Base-by-base conservation (phyloP, 2,329 filamentous ascomycete genomes). In the Fusarium sarcochroum region DNA sequence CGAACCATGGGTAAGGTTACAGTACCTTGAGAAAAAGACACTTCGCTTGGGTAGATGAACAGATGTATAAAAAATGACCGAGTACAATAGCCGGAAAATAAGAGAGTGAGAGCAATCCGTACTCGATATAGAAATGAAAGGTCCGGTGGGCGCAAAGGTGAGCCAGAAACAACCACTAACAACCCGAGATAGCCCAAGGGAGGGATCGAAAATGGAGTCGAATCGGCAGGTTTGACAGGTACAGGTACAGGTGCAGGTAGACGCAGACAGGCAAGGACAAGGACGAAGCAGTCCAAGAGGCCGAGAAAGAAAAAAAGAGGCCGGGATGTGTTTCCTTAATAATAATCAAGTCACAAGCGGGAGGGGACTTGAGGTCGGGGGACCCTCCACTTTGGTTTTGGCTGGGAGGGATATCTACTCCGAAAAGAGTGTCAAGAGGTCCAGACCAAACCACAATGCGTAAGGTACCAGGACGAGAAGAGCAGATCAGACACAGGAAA, bases 251-350 rank as follows among this genome's bases (percentile, higher is more conserved):
- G n/a, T n/a, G n/a, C 27, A 56, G 18, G 32, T 25, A 57, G 25
- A 20, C 46, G 38, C n/a, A n/a, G n/a, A n/a, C n/a, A 62, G 53
- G 23, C 37, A 40, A 68, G 65, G 25, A 27, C 25, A 10, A 27
- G 9, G 27, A 30, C 27, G 27, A 50, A 34, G 35, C 34, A 61
- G 34, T 32, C 40, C 25, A 42, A 46, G 57, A 69, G 46, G 27
- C 23, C 40, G 37, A 34, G 42, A 21, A 23, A 27, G 30, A 49
- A 44, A 7, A 57, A 56, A 56, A 52, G 46, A 56, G 23, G 54
- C 62, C 53, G 62, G 66, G 66, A 68, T 69, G 62, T 27, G 65
- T 66, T 64, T 61, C 60, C 65, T 69, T 68, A 69, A 66, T 69
- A 69, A 69, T 66, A 51, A 62, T 55, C 42, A 46, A 61, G 56